These are phyloP conservation scores for Fusarium tuaranense DNA, from an alignment of 2,329 filamentous ascomycete genomes.

Conservation along the genomic window DNA sequence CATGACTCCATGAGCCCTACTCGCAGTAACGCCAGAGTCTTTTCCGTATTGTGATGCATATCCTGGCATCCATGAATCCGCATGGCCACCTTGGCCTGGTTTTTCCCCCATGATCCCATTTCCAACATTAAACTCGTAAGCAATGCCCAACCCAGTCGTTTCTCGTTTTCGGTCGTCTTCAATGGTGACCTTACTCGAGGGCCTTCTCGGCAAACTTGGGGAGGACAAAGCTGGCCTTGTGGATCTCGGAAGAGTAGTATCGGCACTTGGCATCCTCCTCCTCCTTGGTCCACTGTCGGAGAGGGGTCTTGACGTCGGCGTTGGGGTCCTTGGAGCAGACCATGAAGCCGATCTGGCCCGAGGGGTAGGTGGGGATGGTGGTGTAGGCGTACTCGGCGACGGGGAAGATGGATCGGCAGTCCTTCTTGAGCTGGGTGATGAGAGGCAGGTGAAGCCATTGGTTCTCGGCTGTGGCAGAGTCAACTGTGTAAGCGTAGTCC, in stretches of 20 bases:
- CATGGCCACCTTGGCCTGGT: conserved; percentile 32
- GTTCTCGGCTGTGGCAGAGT: conserved; percentile 82
- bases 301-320: conserved; percentile 85
- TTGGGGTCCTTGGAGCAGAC: conserved; percentile 95
- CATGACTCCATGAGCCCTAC: conserved; percentile 31
- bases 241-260: conserved; percentile 98
- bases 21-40: conserved; percentile 31
- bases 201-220: conserved; percentile 92
- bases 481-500: conserved; percentile 33
- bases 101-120: conserved; percentile 27
- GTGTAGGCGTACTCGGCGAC: conserved; percentile 99
- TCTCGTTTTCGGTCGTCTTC: not conserved
- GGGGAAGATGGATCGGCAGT: conserved; percentile 97
- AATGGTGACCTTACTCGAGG: conserved; percentile 60
- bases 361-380: conserved; percentile 98
- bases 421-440: conserved; percentile 95
- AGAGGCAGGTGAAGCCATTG: conserved; percentile 97
- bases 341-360: conserved; percentile 99
- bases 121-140: conserved; percentile 39
- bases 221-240: conserved; percentile 93
- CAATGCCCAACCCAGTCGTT: conserved; percentile 22
- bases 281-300: conserved; percentile 84
- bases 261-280: conserved; percentile 93
- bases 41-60: conserved; percentile 19
- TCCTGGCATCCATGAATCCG: conserved; percentile 31